Percentiles rank a stretch among this genome's conserved stretches.
These are phyloP conservation scores for Selaginella tamariscina DNA, from an alignment of 75 land plant genomes.

Conservation along the genomic window DNA sequence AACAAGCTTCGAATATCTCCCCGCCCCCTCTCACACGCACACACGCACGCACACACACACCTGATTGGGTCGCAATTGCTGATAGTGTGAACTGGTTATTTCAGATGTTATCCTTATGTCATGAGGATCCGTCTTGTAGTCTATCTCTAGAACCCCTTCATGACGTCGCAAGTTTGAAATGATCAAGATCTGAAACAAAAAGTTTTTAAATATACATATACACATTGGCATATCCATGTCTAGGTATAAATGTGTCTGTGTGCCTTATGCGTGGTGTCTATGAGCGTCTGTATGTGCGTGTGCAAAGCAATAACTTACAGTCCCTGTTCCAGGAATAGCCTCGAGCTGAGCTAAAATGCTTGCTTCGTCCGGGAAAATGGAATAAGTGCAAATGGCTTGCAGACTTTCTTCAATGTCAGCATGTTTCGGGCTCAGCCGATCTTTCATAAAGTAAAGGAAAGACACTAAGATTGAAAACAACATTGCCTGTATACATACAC, in stretches of 20 bases:
- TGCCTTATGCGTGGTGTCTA: no score
- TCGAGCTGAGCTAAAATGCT: constrained; percentile 10
- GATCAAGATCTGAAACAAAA: constrained; percentile 3
- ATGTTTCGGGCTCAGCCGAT: not conserved
- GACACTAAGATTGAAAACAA: not conserved
- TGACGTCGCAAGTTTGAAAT: constrained; percentile 10
- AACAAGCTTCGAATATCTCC: not conserved
- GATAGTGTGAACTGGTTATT: constrained; percentile 12
- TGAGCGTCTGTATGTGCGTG: no score
- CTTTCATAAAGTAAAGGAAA: not conserved
- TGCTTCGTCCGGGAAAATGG: constrained; percentile 12
- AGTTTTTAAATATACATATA: not conserved
- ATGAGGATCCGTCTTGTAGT: constrained; percentile 10
- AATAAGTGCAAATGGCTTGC: constrained; percentile 9
- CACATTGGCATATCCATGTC: no score
- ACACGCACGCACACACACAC: not conserved
- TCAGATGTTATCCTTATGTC: constrained; percentile 12
- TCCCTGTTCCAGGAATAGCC: constrained; percentile 11
- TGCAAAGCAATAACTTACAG: no score
- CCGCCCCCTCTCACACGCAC: not conserved
- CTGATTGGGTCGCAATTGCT: constrained; percentile 8
- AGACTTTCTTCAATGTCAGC: constrained; percentile 10
- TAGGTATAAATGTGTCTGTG: no score
- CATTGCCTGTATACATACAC: no score
- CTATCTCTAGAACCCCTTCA: constrained; percentile 6